Base-by-base conservation (phyloP, 495 filamentous ascomycete species). In the Aspergillus wentii region DNA sequence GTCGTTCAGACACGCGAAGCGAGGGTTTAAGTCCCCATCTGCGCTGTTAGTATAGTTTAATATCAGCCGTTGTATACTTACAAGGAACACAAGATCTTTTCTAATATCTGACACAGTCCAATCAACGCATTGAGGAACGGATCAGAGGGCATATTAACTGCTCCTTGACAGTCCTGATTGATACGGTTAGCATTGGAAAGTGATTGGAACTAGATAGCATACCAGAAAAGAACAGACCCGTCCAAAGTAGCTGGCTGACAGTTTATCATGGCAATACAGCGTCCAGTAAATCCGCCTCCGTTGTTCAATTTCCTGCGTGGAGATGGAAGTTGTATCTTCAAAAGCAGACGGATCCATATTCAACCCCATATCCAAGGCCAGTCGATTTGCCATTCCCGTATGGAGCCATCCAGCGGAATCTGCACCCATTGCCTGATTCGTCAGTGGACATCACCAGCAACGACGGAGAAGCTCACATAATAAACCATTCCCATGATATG, bases 401-500 rank as follows among this genome's bases (percentile, higher is more conserved):
- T 54, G 44, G 35, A 57, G 51, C 54, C 57, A 57, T 0, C 54
- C 54, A 7, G 51, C 46, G 13, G 57, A 51, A 35, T 57, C 57
- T 11, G 41, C 51, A 5, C 57, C 57, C 18, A 46, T 51, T 41
- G 54, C 54, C 54, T 57, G 9, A n/a, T n/a, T n/a, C n/a, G n/a
- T n/a, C n/a, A n/a, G n/a, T n/a, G n/a, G n/a, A n/a, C n/a, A n/a
- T n/a, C n/a, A n/a, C n/a, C n/a, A n/a, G n/a, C n/a, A n/a, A n/a
- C n/a, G n/a, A n/a, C n/a, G n/a, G n/a, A n/a, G n/a, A n/a, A n/a
- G n/a, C n/a, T n/a, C n/a, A n/a, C n/a, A n/a, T n/a, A n/a, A n/a
- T n/a, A n/a, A n/a, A n/a, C n/a, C n/a, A n/a, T n/a, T 7, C 62
- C 59, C 83, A 94, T 85, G 41, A 94, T 71, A 4, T 80, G 78